Evolutionary conservation across 2,329 filamentous ascomycete genomes (phyloP).

Genomic region (Epicoccum nigrum): DNA sequence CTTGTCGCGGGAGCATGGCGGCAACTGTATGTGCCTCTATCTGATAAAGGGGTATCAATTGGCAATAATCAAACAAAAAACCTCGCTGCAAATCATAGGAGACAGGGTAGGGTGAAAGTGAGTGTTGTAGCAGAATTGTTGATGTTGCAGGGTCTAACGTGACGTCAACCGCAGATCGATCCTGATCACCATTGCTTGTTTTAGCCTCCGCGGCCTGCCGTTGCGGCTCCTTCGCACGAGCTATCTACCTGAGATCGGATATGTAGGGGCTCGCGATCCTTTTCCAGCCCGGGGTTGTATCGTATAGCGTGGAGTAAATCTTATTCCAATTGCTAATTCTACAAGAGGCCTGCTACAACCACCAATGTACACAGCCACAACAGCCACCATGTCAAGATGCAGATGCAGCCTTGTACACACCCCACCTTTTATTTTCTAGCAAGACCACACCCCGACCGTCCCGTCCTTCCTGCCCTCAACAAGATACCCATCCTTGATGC

Average conservation of each 20-base stretch:
- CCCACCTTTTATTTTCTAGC: constrained; percentile 30
- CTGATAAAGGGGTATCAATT: constrained; percentile 7
- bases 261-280: no score
- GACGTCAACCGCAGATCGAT: no score
- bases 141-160: not conserved
- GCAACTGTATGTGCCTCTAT: constrained; percentile 6
- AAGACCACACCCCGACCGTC: constrained; percentile 82
- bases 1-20: constrained; percentile 41
- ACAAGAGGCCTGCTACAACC: no score
- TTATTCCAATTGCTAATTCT: no score
- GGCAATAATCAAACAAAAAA: not conserved
- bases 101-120: constrained; percentile 2
- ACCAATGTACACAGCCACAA: no score
- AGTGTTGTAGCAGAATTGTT: constrained; percentile 13
- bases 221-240: no score
- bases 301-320: no score
- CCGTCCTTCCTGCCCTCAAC: constrained; percentile 89
- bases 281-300: no score
- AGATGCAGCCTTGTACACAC: constrained; percentile 21
- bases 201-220: no score
- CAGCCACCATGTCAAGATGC: no score
- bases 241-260: no score
- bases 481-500: constrained; percentile 92
- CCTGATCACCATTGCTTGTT: no score
- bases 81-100: constrained; percentile 1